These are phyloP conservation scores for Calocybe cyanea DNA, from an alignment of 768 basidiomycete species.

Conservation along the genomic window DNA sequence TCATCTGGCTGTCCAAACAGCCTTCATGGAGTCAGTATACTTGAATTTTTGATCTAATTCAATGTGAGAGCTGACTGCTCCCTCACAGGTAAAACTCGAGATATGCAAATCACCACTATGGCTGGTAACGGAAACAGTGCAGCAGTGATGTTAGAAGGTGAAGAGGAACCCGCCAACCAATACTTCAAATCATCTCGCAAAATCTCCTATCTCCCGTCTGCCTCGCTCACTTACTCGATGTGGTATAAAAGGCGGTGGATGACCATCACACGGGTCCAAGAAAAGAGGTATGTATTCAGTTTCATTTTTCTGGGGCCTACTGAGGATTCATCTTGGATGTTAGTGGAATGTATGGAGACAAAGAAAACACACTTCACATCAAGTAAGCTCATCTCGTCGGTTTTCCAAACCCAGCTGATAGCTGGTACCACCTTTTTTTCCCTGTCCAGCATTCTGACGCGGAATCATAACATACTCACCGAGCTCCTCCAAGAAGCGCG, in stretches of 20 bases:
- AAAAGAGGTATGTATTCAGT: slow-evolving; percentile 3
- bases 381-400: slow-evolving; percentile 6
- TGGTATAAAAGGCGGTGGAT: slow-evolving; percentile 32
- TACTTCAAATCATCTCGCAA: slow-evolving; percentile 17
- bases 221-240: slow-evolving; percentile 29
- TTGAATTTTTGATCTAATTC: neutral
- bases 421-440: neutral
- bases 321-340: neutral
- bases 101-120: slow-evolving; percentile 43
- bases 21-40: slow-evolving; percentile 48
- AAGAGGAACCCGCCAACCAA: slow-evolving; percentile 17
- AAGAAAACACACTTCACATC: slow-evolving; percentile 15
- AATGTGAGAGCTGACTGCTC: neutral
- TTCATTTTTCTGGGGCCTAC: neutral
- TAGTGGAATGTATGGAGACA: slow-evolving; percentile 12
- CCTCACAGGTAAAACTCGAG: slow-evolving; percentile 35
- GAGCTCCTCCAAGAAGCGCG: slow-evolving; percentile 43
- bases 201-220: slow-evolving; percentile 28
- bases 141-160: slow-evolving; percentile 22
- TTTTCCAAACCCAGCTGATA: no score
- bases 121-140: slow-evolving; percentile 23
- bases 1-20: slow-evolving; percentile 54
- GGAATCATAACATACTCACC: slow-evolving; percentile 32
- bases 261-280: slow-evolving; percentile 16
- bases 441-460: slow-evolving; percentile 35